Evolutionary conservation across 2,329 filamentous ascomycete genomes (phyloP), one percentile per base, ranked within the genome.

Genomic region (Xylaria sp.): DNA sequence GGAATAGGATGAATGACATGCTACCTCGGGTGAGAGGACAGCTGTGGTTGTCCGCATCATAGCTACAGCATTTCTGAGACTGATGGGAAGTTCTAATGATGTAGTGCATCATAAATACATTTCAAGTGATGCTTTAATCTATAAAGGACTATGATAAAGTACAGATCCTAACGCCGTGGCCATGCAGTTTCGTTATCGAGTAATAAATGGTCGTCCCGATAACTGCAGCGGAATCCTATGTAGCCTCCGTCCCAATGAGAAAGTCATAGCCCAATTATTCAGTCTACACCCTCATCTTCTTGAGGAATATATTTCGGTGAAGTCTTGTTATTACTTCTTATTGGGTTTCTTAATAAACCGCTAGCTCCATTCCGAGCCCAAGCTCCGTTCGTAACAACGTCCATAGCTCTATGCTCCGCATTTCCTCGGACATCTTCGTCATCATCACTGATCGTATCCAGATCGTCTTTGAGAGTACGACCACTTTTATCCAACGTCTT

Each of bases 401-500:
- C 76, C 77, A 86, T 76, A 45, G 82, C 74, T 73, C 84, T 70
- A 77, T 70, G 77, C 69, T 77, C 75, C 15, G 76, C 73, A 27
- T 74, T 72, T 5, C 29, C 44, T 39, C 36, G 39, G n/a, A 33
- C 31, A 36, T 57, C 74, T 3, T 78, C 78, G 6, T 80, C 82
- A 4, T 82, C 76, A 29, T 74, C 73, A 38, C 62, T 73, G 39
- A 69, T 71, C 15, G 67, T 64, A 38, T 73, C 72, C 7, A 81
- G 76, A 44, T 84, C 81, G 36, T 81, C 78, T 31, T 83, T 82
- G 39, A 71, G 70, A 13, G 79, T 80, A 55, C 79, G 79, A 13
- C 85, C 85, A 11, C 79, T 76, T 1, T 81, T 79, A 68, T 80
- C 85, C 15, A 87, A 79, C 2, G 83, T 81, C 27, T 79, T 80